Percentiles rank a stretch among this genome's conserved stretches.
phyloP scores from a whole-genome alignment of 768 basidiomycete genomes.

The Fomitopsis serialis region DNA sequence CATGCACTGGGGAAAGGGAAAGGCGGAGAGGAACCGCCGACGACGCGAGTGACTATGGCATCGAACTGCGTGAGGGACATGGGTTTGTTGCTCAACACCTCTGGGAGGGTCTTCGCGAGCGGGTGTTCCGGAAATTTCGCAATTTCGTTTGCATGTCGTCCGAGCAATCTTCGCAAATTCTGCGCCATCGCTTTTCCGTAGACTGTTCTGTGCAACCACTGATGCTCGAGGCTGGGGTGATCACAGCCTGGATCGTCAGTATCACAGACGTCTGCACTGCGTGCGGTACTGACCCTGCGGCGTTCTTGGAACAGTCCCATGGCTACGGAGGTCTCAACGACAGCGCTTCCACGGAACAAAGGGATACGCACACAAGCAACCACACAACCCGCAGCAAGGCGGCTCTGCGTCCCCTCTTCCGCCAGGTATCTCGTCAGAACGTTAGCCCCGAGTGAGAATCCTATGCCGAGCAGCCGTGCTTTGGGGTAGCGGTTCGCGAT shows the following conservation, averaged over 20 bases:
- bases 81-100: constrained; percentile 42
- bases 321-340: constrained; percentile 1
- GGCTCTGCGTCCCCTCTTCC: constrained; percentile 65
- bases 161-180: constrained; percentile 60
- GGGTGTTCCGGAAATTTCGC: constrained; percentile 44
- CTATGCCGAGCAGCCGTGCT: constrained; percentile 80
- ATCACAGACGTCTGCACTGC: background rate
- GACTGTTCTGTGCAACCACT: constrained; percentile 52
- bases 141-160: constrained; percentile 44
- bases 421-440: constrained; percentile 87
- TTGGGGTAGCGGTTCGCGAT: constrained; percentile 67
- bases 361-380: constrained; percentile 63
- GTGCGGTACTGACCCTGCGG: background rate
- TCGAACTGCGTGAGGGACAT: constrained; percentile 58
- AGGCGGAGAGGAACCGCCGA: constrained; percentile 52
- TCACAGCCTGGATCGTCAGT: background rate
- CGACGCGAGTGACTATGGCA: constrained; percentile 56
- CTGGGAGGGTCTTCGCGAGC: constrained; percentile 42
- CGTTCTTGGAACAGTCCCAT: background rate
- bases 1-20: constrained; percentile 41
- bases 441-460: constrained; percentile 93
- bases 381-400: constrained; percentile 60
- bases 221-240: constrained; percentile 42
- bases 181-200: constrained; percentile 78
- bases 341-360: background rate